Base-by-base conservation (phyloP, 257 asterid genomes). In the Mitragyna speciosa region DNA sequence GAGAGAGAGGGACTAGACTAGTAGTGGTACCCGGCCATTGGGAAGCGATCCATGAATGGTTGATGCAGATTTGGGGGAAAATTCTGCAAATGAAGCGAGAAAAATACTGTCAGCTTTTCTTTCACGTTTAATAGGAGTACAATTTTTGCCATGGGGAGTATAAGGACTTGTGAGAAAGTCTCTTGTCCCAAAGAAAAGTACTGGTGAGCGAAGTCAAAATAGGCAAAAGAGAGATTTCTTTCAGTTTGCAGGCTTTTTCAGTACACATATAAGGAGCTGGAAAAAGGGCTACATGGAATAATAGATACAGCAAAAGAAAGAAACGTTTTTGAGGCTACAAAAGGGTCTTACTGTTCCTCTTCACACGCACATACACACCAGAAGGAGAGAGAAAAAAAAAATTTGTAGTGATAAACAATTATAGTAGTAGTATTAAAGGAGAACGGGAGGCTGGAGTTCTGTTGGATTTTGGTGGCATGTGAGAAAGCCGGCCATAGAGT, bases 1-100 rank as follows among this genome's bases (percentile, higher is more conserved):
- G n/a, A n/a, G n/a, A n/a, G 95, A 94, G 89, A 92, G 86, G 82
- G 97, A 90, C 98, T 73, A 87, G 89, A 90, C 98, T 88, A 87
- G 83, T 26, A 89, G 91, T 88, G 91, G 91, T 91, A 89, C 91
- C 89, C 88, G 92, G 78, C 72, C 87, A 86, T 90, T 41, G 94
- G 93, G 94, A 90, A 88, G 85, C 86, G 93, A 87, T 83, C 80
- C 89, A 75, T 70, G 79, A 72, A 78, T 66, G 85, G 49, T 30
- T 61, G 78, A 49, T 77, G 70, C 70, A 72, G 72, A 20, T 64
- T 66, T 76, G 19, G 64, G 77, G 71, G 59, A 39, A 78, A 75
- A 76, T 67, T 78, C 88, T 84, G 89, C 72, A 83, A 75, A 85
- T 77, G 85, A 88, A 86, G 84, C 87, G 83, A 77, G 20, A 75